phyloP scores from a whole-genome alignment of 371 early-diverging fungal genomes.

The Umbelopsis sp. region DNA sequence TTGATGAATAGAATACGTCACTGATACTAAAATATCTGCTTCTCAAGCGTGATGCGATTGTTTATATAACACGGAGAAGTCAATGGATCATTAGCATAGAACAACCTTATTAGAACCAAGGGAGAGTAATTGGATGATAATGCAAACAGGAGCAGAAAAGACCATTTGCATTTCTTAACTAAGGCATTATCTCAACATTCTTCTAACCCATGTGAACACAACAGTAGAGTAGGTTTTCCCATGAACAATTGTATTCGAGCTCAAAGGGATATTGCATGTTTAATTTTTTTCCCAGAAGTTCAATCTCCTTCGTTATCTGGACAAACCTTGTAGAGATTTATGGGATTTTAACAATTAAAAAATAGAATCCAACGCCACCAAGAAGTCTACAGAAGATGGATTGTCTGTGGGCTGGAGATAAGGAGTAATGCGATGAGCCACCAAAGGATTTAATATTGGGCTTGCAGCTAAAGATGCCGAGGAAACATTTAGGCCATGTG shows the following conservation, averaged over 20 bases:
- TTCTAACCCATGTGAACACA: background rate
- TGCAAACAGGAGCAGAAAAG: background rate
- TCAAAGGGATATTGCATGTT: background rate
- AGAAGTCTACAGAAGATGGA: no score
- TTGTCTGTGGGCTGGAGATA: background rate
- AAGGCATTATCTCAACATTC: background rate
- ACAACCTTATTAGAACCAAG: background rate
- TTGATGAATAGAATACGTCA: no score
- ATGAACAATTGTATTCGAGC: background rate
- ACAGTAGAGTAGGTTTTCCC: background rate
- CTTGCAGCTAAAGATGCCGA: conserved; percentile 9
- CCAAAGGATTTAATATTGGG: background rate
- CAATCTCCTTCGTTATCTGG: background rate
- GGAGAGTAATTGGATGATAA: background rate
- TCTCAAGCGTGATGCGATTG: background rate
- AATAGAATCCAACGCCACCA: background rate
- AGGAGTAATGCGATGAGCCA: background rate
- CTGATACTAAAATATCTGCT: no score
- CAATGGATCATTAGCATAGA: background rate
- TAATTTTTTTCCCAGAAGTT: background rate
- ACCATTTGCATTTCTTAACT: background rate
- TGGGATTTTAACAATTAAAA: background rate
- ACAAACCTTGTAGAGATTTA: background rate
- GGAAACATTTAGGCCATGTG: background rate
- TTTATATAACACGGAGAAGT: background rate